Percentiles rank a stretch among this genome's conserved stretches.
Conservation (phyloP, 805 yeast genomes). For the Lachancea dasiensis region DNA sequence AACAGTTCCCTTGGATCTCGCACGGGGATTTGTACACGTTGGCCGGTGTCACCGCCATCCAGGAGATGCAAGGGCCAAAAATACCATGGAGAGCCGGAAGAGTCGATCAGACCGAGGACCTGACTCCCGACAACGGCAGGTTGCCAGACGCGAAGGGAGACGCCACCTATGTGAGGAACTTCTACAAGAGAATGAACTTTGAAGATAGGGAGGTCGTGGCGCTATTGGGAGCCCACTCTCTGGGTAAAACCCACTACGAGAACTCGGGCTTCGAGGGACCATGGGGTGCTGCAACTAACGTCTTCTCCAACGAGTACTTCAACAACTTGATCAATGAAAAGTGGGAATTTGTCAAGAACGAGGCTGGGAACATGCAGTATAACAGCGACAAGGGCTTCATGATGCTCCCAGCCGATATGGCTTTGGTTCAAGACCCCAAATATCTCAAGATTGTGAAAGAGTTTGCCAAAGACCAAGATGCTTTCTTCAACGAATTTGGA, state of each 20-base stretch:
- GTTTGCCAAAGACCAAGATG: conserved; percentile 60
- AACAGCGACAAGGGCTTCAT: conserved; percentile 61
- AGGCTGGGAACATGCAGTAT: conserved; percentile 54
- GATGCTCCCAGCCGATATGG: conserved; percentile 85
- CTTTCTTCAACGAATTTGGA: conserved; percentile 60
- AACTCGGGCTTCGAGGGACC: conserved; percentile 83
- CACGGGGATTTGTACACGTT: conserved; percentile 77
- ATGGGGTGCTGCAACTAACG: conserved; percentile 79
- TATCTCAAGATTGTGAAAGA: conserved; percentile 56
- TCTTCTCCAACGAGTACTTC: conserved; percentile 70
- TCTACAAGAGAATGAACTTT: conserved; percentile 62
- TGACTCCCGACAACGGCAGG: conserved; percentile 59
- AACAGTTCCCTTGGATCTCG: conserved; percentile 61
- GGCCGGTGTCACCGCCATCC: conserved; percentile 74
- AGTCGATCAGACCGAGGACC: conserved; percentile 45
- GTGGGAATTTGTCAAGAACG: conserved; percentile 52
- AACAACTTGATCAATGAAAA: conserved; percentile 48
- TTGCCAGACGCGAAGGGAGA: conserved; percentile 69
- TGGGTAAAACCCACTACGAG: conserved; percentile 67
- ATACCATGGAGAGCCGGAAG: conserved; percentile 83
- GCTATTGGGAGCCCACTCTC: conserved; percentile 66
- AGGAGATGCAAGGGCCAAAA: conserved; percentile 73
- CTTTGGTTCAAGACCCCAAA: conserved; percentile 53
- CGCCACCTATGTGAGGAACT: conserved; percentile 55
- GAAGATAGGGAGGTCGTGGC: conserved; percentile 69